Evolutionary conservation across 179 eudicot species (phyloP).

Genomic region (Vitellaria paradoxa): DNA sequence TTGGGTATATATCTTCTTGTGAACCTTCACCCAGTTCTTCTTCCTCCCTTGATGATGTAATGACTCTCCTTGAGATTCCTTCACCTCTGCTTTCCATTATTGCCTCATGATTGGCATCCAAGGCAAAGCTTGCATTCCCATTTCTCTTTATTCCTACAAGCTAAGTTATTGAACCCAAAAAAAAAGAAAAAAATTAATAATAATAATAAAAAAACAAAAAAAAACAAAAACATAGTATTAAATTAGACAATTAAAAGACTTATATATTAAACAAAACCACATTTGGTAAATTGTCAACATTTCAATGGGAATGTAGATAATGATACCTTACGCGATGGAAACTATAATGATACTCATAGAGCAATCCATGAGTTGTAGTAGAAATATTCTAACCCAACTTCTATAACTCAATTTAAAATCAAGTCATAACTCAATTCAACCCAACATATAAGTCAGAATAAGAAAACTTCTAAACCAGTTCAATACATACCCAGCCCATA

Average conservation of each 20-base stretch:
- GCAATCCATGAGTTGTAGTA: too few species aligned
- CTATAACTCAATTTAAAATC: too few species aligned
- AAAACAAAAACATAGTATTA: background rate
- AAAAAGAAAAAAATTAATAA: background rate
- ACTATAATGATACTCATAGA: background rate
- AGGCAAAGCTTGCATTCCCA: conserved; percentile 69
- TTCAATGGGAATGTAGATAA: conserved; percentile 1
- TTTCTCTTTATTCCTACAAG: conserved; percentile 63
- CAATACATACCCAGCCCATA: too few species aligned
- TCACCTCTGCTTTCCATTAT: conserved; percentile 27
- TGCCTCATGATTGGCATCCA: conserved; percentile 44
- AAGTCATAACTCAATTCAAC: too few species aligned
- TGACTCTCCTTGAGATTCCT: conserved; percentile 23
- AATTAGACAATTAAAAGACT: background rate
- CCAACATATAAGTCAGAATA: too few species aligned
- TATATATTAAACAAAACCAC: background rate
- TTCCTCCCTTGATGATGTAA: conserved; percentile 28
- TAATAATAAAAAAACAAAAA: background rate
- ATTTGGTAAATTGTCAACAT: conserved; percentile 1
- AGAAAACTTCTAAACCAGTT: too few species aligned
- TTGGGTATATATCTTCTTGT: conserved; percentile 61
- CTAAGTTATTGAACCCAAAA: conserved; percentile 26
- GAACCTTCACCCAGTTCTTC: conserved; percentile 57
- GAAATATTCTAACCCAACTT: too few species aligned
- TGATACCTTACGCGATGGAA: conserved; percentile 13